Base-by-base conservation (phyloP, 768 basidiomycete genomes). In the Trametes sanguinea region DNA sequence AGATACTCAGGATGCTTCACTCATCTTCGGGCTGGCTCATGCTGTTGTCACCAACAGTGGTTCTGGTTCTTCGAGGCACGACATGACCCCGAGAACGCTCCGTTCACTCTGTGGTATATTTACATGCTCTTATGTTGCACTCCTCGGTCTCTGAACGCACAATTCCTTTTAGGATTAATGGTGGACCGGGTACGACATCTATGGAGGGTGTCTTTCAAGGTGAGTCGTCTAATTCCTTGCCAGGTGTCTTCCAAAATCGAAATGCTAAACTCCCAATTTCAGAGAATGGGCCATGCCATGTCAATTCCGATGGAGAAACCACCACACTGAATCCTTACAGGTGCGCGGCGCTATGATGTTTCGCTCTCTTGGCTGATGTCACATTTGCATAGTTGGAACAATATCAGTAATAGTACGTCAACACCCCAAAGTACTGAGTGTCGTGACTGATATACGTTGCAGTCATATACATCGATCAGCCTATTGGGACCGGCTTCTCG, bases 31-130 rank as follows among this genome's bases (percentile, higher is more conserved):
- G 22, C n/a, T 3, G 9, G 14, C 37, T 57, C n/a, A 43, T 44
- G 8, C 22, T 7, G 22, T 48, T 45, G 13, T 11, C 39, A 7
- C 9, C 17, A 5, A 3, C 56, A 87, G 86, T 88, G 85, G 85
- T 89, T 88, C 68, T 89, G 87, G 85, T 89, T 88, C 72, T 89
- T 89, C 57, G 88, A 85, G 63, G 80, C 87, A 2, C 79, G 88
- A 13, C 73, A 82, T 33, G 74, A 78, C 2, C 84, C 86, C 0
- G 82, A 85, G 51, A 85, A 79, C 1, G 86, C 86, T 0, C 87
- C 87, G 0, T 84, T 89, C 66, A 86, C 86, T 2, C 75, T 88
- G 27, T 89, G 87, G 35, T 37, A 37, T 6, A 11, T 6, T 37
- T 37, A 37, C 35, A 37, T 37, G 35, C 11, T 11, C 6, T 37